Evolutionary conservation across 176 grass and related monocot species (phyloP).

Genomic region (Thalia dealbata): DNA sequence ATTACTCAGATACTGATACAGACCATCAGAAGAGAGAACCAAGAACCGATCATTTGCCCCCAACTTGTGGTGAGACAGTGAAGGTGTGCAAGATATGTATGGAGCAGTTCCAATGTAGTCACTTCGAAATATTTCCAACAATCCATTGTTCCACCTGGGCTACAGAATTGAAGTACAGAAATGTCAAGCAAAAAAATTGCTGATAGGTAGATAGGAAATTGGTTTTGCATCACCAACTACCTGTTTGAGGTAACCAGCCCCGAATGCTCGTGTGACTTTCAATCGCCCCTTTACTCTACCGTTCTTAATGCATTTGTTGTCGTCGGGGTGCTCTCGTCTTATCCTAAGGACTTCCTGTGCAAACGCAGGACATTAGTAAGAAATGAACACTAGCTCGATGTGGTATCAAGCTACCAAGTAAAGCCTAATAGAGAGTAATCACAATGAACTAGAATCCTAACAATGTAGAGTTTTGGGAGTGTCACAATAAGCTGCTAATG

Average conservation of each 20-base stretch:
- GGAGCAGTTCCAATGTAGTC: slow-evolving; percentile 58
- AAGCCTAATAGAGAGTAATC: too few relatives aligned
- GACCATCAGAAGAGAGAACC: slow-evolving; percentile 86
- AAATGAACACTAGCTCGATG: not conserved
- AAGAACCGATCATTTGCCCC: slow-evolving; percentile 60
- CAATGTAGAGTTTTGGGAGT: too few relatives aligned
- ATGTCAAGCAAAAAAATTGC: not conserved
- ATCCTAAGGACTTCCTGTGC: slow-evolving; percentile 79
- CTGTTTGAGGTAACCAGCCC: slow-evolving; percentile 91
- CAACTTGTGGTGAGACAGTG: slow-evolving; percentile 66
- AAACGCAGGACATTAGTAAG: not conserved
- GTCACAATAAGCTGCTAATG: too few relatives aligned
- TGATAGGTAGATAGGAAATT: too few relatives aligned
- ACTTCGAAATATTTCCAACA: slow-evolving; percentile 87
- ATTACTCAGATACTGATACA: slow-evolving; percentile 90
- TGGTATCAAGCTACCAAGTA: not conserved
- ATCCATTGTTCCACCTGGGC: slow-evolving; percentile 66
- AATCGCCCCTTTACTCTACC: slow-evolving; percentile 83
- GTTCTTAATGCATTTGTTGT: slow-evolving; percentile 75
- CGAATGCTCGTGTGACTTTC: slow-evolving; percentile 89
- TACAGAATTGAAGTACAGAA: slow-evolving; percentile 14
- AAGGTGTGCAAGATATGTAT: slow-evolving; percentile 75
- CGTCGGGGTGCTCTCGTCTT: slow-evolving; percentile 72
- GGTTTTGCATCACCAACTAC: slow-evolving; percentile 8
- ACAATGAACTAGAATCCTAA: too few relatives aligned